Conservation (phyloP, 148 eudicot species). For the Talinum fruticosum region DNA sequence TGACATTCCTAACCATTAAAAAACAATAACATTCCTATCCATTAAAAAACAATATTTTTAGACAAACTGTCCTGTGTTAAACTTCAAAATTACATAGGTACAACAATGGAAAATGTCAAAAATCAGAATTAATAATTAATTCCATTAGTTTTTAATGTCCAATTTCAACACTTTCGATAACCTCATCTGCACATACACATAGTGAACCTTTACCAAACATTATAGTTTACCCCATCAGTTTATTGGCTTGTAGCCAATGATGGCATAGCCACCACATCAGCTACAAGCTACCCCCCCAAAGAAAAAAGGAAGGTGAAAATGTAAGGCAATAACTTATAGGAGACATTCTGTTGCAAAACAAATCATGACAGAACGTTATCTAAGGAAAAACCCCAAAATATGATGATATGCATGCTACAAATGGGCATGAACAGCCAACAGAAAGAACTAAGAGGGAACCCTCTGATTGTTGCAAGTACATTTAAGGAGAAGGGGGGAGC, state of each 20-base stretch:
- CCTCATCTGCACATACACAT: neutral
- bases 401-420: neutral
- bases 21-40: neutral
- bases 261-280: too few species aligned
- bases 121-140: too few species aligned
- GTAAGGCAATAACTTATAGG: too few species aligned
- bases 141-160: neutral
- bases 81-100: too few species aligned
- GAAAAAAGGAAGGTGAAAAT: too few species aligned
- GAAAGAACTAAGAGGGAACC: neutral
- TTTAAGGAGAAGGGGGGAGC: too few species aligned
- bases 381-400: too few species aligned
- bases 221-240: neutral
- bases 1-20: neutral
- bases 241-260: too few species aligned
- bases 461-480: too few species aligned
- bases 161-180: neutral
- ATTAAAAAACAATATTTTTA: neutral
- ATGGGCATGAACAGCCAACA: neutral
- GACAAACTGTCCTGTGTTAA: neutral
- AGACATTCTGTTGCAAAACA: too few species aligned
- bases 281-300: too few species aligned
- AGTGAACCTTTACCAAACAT: neutral
- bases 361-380: too few species aligned
- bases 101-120: neutral